These are phyloP conservation scores for Sclerotiophoma versabilis DNA, from an alignment of 2,329 filamentous ascomycete genomes.

Conservation along the genomic window DNA sequence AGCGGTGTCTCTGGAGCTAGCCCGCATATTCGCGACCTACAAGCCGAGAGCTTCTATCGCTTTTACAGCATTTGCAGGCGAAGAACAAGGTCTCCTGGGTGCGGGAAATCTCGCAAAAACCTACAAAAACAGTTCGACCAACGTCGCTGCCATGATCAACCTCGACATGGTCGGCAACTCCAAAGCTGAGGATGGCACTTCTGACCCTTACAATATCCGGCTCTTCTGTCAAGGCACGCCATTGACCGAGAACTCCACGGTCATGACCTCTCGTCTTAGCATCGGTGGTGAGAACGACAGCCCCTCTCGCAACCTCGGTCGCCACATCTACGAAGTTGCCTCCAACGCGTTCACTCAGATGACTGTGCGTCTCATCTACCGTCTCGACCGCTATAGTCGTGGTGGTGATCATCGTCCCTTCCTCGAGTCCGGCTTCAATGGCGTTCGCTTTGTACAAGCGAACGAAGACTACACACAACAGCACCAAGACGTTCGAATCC, in stretches of 20 bases:
- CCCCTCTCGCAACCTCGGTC: conserved; percentile 60
- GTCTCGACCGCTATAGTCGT: conserved; percentile 62
- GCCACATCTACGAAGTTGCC: conserved; percentile 61
- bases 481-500: conserved; percentile 60
- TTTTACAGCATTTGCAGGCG: conserved; percentile 62
- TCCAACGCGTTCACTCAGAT: conserved; percentile 59
- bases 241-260: conserved; percentile 51
- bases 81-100: conserved; percentile 63
- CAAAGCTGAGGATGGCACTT: conserved; percentile 51
- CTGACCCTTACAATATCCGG: conserved; percentile 58
- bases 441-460: conserved; percentile 62
- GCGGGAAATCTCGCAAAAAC: conserved; percentile 58
- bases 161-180: conserved; percentile 61
- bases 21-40: conserved; percentile 57
- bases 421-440: conserved; percentile 60
- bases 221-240: conserved; percentile 59
- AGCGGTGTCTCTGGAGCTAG: conserved; percentile 59
- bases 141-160: conserved; percentile 63
- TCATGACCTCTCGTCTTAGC: conserved; percentile 46
- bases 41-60: conserved; percentile 59
- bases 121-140: conserved; percentile 56
- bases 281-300: conserved; percentile 58
- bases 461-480: conserved; percentile 63
- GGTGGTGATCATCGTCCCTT: conserved; percentile 63
- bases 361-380: conserved; percentile 62